Evolutionary conservation across 2,329 filamentous ascomycete genomes (phyloP), one percentile per base, ranked within the genome.

Genomic region (Cercospora nicotianae): DNA sequence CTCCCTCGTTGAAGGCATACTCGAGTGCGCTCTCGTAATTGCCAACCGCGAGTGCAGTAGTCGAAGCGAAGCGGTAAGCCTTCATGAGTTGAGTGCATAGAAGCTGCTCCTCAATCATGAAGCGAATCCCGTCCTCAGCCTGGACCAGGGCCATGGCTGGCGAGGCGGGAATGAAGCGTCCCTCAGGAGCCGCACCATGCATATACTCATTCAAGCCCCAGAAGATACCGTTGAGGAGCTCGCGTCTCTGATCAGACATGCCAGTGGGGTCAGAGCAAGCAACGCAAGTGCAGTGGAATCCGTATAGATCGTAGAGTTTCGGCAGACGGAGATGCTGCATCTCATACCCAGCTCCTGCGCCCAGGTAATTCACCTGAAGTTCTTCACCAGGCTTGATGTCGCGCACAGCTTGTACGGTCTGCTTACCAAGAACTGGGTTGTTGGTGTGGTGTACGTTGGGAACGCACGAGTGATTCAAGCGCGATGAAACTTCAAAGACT

Each of bases 41-140:
- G 10, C 60, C 7, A 7, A 69, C 33, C 5, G 69, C 55, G 9
- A 74, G 59, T 1, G 70, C 67, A 20, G 63, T 31, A 23, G 39
- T 63, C 1, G 73, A 70, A 7, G 73, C 72, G 6, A 70, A 55
- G 26, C 71, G 73, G 48, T 75, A 74, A 16, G 74, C 73, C 51
- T 69, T 73, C 58, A 61, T 53, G 2, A 76, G 67, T 61, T 75
- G 73, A 16, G 67, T 51, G 13, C 62, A 67, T 30, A 65, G 36
- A 64, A 98, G 85, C 7, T 94, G 94, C 81, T 98, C 94, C 80
- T 97, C 94, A 48, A 97, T 93, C 7, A 98, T 86, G 55, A 98
- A 85, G 42, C 93, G 91, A 79, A 98, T 97, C 79, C 98, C 60
- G 48, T 73, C 68, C 53, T 72, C 69, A 5, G 70, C 69, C 36